Evolutionary conservation across 257 asterid genomes (phyloP), one percentile per base, ranked within the genome.

Genomic region (Petunia secreta): DNA sequence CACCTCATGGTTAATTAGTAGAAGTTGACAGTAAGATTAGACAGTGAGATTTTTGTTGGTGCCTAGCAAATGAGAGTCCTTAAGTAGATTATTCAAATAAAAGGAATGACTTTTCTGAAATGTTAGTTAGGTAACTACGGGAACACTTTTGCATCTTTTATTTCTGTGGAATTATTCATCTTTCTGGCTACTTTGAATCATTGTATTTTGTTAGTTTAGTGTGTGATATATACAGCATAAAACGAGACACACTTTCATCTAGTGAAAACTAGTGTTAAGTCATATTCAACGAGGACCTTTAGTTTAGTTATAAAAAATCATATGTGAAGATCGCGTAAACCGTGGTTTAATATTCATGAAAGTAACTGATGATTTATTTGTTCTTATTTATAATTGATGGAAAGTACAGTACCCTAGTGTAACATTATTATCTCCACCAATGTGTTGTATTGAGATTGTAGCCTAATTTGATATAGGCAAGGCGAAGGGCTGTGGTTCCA

Each of bases 401-500:
- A 50, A 50, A 71, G 4, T 71, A 36, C 44, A 2, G 62, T 71
- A 71, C 44, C 44, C 44, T 71, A 48, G 44, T 71, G 5, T 34
- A 34, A 50, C 40, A 69, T 25, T 50, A 71, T 71, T 71, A 34
- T 71, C 60, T 60, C 52, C 25, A 34, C 44, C 62, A 71, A 81
- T 79, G 85, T 79, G 16, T 37, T 81, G 37, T 66, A 60, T 86
- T 83, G 80, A 75, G 79, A 73, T 86, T 57, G 63, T 63, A 6
- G 15, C 79, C 81, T 75, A 71, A 80, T 82, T 86, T 81, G 81
- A 86, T 85, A 80, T 89, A 95, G 98, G 98, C 81, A 84, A 91
- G 99, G 91, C 97, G 99, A 85, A 89, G 98, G 87, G 97, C 99
- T 63, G 98, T 95, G 91, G 97, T 92, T 85, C 99, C 99, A 78